phyloP scores from a whole-genome alignment of 139 green algal species.

The Chlamydomonas eustigma region DNA sequence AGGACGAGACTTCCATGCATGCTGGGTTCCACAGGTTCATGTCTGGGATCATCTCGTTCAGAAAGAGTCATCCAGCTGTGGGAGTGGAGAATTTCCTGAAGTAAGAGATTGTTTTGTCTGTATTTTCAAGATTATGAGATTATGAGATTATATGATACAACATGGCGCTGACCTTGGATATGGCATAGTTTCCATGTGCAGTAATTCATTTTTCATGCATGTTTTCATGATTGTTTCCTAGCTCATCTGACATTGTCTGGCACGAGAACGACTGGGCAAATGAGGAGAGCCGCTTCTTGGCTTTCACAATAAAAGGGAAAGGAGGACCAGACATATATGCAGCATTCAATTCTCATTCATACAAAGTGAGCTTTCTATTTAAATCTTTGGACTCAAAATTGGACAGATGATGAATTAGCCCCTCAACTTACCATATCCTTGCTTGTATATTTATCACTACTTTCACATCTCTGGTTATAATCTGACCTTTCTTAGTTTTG shows the following conservation, averaged over 20 bases:
- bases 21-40: conserved; percentile 35
- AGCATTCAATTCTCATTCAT: conserved; percentile 92
- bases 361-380: conserved; percentile 41
- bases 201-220: background rate
- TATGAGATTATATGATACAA: too few species aligned
- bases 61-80: conserved; percentile 75
- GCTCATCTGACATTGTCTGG: conserved; percentile 86
- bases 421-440: too few species aligned
- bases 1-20: conserved; percentile 26
- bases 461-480: too few species aligned
- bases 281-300: conserved; percentile 85
- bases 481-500: too few species aligned
- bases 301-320: conserved; percentile 82
- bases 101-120: conserved; percentile 33
- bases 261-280: conserved; percentile 96
- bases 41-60: conserved; percentile 75
- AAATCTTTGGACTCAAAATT: too few species aligned
- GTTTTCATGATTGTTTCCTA: conserved; percentile 11
- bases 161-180: too few species aligned
- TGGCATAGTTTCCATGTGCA: background rate
- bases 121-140: background rate
- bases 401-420: too few species aligned
- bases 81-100: conserved; percentile 72
- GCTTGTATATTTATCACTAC: too few species aligned
- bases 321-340: conserved; percentile 75